Percentiles rank a stretch among this genome's conserved stretches.
Conservation (phyloP, 371 early-diverging fungal genomes). For the Dichotomocladium elegans region DNA sequence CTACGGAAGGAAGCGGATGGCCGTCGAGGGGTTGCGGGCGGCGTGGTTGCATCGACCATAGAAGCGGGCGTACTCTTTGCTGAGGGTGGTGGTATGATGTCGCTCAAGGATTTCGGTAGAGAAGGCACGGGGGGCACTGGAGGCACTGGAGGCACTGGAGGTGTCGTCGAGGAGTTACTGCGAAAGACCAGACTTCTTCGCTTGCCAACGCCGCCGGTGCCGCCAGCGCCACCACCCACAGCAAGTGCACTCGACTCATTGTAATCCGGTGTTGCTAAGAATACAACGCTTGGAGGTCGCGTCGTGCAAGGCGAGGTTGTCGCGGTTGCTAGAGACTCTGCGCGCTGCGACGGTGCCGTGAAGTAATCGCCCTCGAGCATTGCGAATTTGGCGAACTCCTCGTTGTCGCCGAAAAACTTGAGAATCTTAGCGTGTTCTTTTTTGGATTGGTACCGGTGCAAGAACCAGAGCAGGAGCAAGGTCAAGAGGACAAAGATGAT, state of each 20-base stretch:
- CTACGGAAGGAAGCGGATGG: no score
- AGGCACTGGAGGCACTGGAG: no score
- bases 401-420: conserved; percentile 41
- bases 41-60: no score
- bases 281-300: conserved; percentile 27
- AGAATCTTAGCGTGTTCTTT: conserved; percentile 37
- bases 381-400: conserved; percentile 40
- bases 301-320: not conserved
- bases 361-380: conserved; percentile 18
- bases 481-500: conserved; percentile 32
- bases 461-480: conserved; percentile 28
- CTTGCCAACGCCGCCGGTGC: no score
- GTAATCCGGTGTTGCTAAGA: conserved; percentile 35
- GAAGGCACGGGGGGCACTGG: no score
- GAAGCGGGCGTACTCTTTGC: no score
- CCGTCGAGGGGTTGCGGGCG: no score
- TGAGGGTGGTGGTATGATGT: no score
- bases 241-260: conserved; percentile 27
- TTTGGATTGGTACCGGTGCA: conserved; percentile 45
- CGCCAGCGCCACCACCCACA: no score
- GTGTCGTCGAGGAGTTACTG: no score
- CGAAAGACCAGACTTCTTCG: no score
- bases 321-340: not conserved
- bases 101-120: no score
- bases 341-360: not conserved